These are phyloP conservation scores for Wallacemonas collosoma DNA, from an alignment of 208 protist species.

Conservation along the genomic window DNA sequence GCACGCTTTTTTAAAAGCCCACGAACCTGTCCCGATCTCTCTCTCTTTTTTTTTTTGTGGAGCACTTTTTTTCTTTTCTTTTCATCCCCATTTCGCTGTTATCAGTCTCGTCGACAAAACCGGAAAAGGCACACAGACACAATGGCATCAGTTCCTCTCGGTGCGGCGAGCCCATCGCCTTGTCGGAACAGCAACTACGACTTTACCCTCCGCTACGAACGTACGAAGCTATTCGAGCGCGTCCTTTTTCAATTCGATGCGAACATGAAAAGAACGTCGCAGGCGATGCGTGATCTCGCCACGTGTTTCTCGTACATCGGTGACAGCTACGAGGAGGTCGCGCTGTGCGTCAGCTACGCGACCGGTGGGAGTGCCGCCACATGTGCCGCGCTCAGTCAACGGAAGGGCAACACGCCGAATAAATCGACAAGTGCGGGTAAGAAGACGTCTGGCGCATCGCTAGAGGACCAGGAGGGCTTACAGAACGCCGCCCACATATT, in stretches of 20 bases:
- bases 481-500: constrained; percentile 40
- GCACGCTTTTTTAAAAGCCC: constrained; percentile 4
- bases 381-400: background rate
- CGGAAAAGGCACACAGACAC: background rate
- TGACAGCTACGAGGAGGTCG: constrained; percentile 49
- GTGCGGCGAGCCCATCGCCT: constrained; percentile 33
- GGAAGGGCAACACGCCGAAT: background rate
- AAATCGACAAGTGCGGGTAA: background rate
- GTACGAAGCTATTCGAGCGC: constrained; percentile 37
- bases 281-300: constrained; percentile 38
- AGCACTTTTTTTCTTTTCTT: constrained; percentile 13
- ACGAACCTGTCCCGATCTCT: background rate
- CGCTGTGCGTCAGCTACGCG: constrained; percentile 45
- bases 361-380: constrained; percentile 16
- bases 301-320: constrained; percentile 34
- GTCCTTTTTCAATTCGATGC: constrained; percentile 41
- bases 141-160: background rate
- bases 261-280: constrained; percentile 27
- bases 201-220: constrained; percentile 50
- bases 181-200: constrained; percentile 41
- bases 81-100: background rate
- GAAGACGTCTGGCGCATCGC: background rate
- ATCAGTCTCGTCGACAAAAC: background rate
- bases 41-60: background rate
- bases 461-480: constrained; percentile 14